Base-by-base conservation (phyloP, 345 rosid species). In the Isatis tinctoria region DNA sequence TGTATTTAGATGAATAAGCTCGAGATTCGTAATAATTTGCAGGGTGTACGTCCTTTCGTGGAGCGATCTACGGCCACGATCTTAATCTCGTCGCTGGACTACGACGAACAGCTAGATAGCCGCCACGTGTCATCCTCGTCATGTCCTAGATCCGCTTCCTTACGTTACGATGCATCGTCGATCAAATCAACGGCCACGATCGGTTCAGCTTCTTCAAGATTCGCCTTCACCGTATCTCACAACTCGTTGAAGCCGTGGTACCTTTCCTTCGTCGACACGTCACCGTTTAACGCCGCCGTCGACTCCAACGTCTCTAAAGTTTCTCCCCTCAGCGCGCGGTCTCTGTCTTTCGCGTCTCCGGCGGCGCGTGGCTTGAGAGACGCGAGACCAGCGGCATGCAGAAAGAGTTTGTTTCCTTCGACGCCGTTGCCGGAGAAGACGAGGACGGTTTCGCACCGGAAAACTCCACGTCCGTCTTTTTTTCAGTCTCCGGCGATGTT, bases 231-330 rank as follows among this genome's bases (percentile, higher is more conserved):
- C 6, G 99, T 92, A 22, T 82, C 97, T 64, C 96, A 85, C 54
- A 91, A 92, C 82, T 87, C 96, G 0, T 85, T 92, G 60, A 95
- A 95, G 78, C 99, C 98, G 1, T 95, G 98, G 99, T 74, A 92
- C 75, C 94, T 95, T n/a, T 76, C 88, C 4, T 65, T 95, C 71
- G 80, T 89, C 16, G 91, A 89, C 84, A 64, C 90, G 47, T 78
- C 97, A 22, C 40, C 87, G 0, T 67, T 81, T 37, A 82, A 83
- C 70, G 83, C 81, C 10, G 84, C 82, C 22, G 76, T 74, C 0
- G 6, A 53, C 10, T 82, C 33, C 87, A 87, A 10, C 85, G 90
- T 0, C 6, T 86, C 92, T 4, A 44, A 71, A 9, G 85, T 87
- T 68, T 90, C 98, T 3, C 97, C 98, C 0, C 77, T 83, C 58